Percentiles rank a stretch among this genome's conserved stretches.
Evolutionary conservation across 495 filamentous ascomycete species (phyloP).

Genomic region (Penicillium egyptiacum): DNA sequence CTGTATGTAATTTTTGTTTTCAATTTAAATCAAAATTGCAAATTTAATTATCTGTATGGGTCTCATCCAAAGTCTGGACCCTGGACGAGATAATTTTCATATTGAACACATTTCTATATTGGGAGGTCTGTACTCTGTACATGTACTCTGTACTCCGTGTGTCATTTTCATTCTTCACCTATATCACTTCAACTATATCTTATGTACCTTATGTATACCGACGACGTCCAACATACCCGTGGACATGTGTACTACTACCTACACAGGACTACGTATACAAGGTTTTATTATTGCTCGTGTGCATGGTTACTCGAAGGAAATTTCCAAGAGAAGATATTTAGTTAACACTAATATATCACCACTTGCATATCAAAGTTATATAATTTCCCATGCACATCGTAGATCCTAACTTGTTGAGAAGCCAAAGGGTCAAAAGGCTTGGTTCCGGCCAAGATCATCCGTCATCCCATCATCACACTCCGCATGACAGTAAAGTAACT

Average conservation of each 20-base stretch:
- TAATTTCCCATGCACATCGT: not conserved
- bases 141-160: too few relatives aligned
- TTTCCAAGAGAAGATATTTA: not conserved
- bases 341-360: not conserved
- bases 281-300: constrained; percentile 18
- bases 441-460: constrained; percentile 11
- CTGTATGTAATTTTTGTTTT: not conserved
- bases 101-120: not conserved
- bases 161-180: not conserved
- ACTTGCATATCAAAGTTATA: not conserved
- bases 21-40: not conserved
- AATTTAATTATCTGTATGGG: not conserved
- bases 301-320: constrained; percentile 16
- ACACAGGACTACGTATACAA: not conserved
- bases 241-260: not conserved
- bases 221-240: too few relatives aligned
- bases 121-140: too few relatives aligned
- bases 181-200: too few relatives aligned
- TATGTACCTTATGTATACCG: too few relatives aligned
- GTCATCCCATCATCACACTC: constrained; percentile 11
- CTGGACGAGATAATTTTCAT: not conserved
- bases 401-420: constrained; percentile 3
- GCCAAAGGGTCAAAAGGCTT: constrained; percentile 11
- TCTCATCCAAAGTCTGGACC: constrained; percentile 1
- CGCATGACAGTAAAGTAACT: constrained; percentile 12